Base-by-base conservation (phyloP, 148 eudicot genomes). In the Euryodendron excelsum region DNA sequence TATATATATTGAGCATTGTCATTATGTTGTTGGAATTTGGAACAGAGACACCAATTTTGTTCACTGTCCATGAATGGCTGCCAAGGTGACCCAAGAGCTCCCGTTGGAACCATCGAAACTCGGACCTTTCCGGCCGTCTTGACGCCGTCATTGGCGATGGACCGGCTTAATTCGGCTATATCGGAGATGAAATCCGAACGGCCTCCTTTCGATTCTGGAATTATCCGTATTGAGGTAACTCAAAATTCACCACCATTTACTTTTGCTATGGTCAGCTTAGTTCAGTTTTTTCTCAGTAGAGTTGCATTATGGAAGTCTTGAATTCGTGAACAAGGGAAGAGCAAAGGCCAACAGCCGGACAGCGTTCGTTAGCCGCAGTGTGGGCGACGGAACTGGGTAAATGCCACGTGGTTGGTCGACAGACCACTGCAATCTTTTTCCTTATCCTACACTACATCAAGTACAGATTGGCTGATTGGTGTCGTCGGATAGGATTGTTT, bases 1-100 rank as follows among this genome's bases (percentile, higher is more conserved):
- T 48, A 45, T 28, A 12, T 75, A 58, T 73, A 20, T 30, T 73
- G 39, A 33, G 5, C 4, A 71, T 48, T 45, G 34, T 14, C 36
- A 27, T 47, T 31, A 4, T 56, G 3, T 1, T 28, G 4, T 20
- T 17, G 61, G 75, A 78, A 78, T 34, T 52, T 31, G 52, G 15
- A 74, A 33, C 80, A 86, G 87, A 79, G 82, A 77, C 37, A 79
- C 15, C 76, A 79, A 14, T 27, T 25, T 13, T 80, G 85, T 56
- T 77, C 87, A 27, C 60, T 88, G 61, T 91, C 98, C 1, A 91
- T 96, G 95, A 96, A 93, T 84, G 99, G 99, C 0, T 93, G 98
- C 82, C 82, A 85, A 18, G 87, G 89, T 20, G 88, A 89, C 76
- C 78, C 90, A 2, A 85, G 59, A 70, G 69, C 79, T 9, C 98